Base-by-base conservation (phyloP, 2,329 filamentous ascomycete genomes). In the Microcyclospora pomicola region DNA sequence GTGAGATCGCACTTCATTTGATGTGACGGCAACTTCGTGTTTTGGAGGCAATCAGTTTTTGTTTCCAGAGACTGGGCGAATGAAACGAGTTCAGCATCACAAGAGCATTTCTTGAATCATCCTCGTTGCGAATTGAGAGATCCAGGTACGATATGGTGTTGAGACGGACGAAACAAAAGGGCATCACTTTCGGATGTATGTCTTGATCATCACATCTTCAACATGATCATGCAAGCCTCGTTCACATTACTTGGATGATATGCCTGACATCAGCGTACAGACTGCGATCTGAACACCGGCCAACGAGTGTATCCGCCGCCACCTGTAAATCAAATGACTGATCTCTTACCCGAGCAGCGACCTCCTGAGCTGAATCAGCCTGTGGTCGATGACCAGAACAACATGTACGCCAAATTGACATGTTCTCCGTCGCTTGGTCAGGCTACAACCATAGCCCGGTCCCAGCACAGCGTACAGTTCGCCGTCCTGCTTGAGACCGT, bases 361-460 rank as follows among this genome's bases (percentile, higher is more conserved):
- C 55, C 56, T 13, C 51, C 55, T 33, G 33, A 33, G 14, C 30
- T 31, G 12, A 31, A 15, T 15, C 46, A 46, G 31, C 41, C 52
- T 14, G 42, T 44, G 2, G 43, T 45, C 34, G 40, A 44, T 13
- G 42, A 39, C 9, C 36, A 41, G 19, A 43, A 48, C 36, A 43
- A 46, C 28, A 67, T 71, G 59, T 71, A 70, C 52, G 68, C 72
- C 15, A 65, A 67, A 43, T 58, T 80, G 11, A 70, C 67, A 5
- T 75, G 68, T 42, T 78, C 76, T 51, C 87, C 87, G 10, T 75
- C 84, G 1, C 60, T 94, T 36, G 83, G 79, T 2, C 82, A 87
- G 54, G 71, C 82, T 15, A 86, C 83, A 2, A 67, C 73, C 35
- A 53, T 82, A 14, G 59, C 65, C 16, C 53, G 60, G 30, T 49